Conservation (phyloP, 116 monocot species). For the Thalassia testudinum region DNA sequence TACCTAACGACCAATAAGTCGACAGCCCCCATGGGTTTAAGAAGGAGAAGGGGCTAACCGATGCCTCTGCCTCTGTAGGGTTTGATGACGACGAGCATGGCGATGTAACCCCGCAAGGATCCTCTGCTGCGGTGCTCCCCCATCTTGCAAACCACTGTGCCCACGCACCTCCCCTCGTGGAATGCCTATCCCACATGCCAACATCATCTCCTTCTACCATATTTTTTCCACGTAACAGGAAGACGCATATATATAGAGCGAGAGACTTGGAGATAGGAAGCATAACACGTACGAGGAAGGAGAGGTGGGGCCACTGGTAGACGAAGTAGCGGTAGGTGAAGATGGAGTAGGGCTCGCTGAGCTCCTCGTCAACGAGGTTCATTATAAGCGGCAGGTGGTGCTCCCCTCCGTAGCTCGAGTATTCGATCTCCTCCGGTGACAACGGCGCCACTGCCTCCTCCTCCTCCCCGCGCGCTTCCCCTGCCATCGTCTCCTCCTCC, state of each 20-base stretch:
- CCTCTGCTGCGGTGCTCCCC: slow-evolving; percentile 52
- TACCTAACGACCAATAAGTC: too few species aligned
- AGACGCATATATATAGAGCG: too few species aligned
- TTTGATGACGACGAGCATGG: slow-evolving; percentile 96
- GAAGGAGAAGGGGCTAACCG: slow-evolving; percentile 23
- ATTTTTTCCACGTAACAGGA: too few species aligned
- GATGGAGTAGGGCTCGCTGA: slow-evolving; percentile 99
- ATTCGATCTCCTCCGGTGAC: slow-evolving; percentile 37
- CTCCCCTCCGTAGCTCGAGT: slow-evolving; percentile 91
- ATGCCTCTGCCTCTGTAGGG: slow-evolving; percentile 89
- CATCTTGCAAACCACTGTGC: slow-evolving; percentile 99
- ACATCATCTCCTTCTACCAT: background rate
- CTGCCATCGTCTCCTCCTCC: too few species aligned
- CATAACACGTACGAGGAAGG: slow-evolving; percentile 49
- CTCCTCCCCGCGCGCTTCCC: too few species aligned
- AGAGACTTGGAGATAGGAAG: too few species aligned
- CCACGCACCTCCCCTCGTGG: slow-evolving; percentile 81
- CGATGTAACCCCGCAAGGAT: slow-evolving; percentile 78
- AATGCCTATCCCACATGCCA: slow-evolving; percentile 45
- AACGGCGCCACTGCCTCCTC: too few species aligned
- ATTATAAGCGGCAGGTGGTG: slow-evolving; percentile 92
- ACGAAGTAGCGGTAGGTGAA: slow-evolving; percentile 99
- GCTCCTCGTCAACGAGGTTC: slow-evolving; percentile 87
- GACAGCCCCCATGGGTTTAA: too few species aligned
- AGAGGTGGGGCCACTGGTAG: slow-evolving; percentile 95